These are phyloP conservation scores for Daedalea quercina DNA, from an alignment of 768 basidiomycete species.

Conservation along the genomic window DNA sequence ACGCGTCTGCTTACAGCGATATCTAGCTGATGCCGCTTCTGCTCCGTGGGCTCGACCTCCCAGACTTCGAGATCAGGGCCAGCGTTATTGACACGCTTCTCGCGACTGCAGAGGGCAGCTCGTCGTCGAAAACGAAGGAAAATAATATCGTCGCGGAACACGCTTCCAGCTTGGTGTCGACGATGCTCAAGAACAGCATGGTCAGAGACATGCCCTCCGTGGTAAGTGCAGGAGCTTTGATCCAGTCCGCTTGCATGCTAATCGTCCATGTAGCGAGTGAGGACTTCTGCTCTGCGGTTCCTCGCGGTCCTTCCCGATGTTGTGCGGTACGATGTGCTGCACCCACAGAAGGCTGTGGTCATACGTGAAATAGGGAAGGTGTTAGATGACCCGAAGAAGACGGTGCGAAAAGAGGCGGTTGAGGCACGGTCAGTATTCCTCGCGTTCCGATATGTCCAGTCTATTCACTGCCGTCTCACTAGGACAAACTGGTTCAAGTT, in stretches of 20 bases:
- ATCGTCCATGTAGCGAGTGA: slow-evolving; percentile 50
- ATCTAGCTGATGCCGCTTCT: slow-evolving; percentile 90
- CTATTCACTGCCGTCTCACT: slow-evolving; percentile 1
- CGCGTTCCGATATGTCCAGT: not conserved
- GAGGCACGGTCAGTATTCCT: slow-evolving; percentile 47
- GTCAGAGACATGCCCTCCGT: slow-evolving; percentile 44
- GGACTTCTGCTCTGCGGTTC: slow-evolving; percentile 68
- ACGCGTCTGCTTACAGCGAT: no score
- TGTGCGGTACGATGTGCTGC: slow-evolving; percentile 78
- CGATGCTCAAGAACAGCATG: slow-evolving; percentile 63
- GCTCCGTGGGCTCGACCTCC: slow-evolving; percentile 75
- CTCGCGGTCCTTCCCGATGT: slow-evolving; percentile 66
- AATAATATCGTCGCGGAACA: slow-evolving; percentile 51
- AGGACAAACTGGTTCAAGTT: slow-evolving; percentile 58
- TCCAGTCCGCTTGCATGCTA: no score
- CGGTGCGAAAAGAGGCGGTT: slow-evolving; percentile 84
- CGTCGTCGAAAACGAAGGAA: slow-evolving; percentile 32
- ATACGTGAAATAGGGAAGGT: slow-evolving; percentile 67
- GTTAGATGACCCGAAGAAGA: slow-evolving; percentile 85
- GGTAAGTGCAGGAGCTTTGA: slow-evolving; percentile 31
- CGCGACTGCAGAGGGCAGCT: slow-evolving; percentile 56
- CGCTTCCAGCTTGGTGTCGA: slow-evolving; percentile 59
- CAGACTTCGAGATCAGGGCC: slow-evolving; percentile 64
- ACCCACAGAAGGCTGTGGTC: slow-evolving; percentile 69
- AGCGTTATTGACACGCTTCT: slow-evolving; percentile 79